A percentile compares a stretch with the other conserved stretches of the same genome.
These are phyloP conservation scores for Ustilago esculenta DNA, from an alignment of 1,284 basidiomycete genomes.

Conservation along the genomic window DNA sequence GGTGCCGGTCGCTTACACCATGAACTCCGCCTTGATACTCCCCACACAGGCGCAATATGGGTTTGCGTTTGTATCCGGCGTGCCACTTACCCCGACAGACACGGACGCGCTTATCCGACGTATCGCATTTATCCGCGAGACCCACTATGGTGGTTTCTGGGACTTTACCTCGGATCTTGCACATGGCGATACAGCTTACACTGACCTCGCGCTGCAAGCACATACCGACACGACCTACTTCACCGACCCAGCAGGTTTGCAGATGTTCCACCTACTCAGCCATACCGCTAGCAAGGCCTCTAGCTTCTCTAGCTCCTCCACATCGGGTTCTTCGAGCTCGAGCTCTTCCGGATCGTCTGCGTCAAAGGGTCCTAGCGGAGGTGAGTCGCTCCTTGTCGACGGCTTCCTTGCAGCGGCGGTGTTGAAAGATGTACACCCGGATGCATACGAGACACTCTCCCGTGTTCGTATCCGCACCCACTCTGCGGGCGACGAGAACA, in stretches of 20 bases:
- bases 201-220: slow-evolving; percentile 83
- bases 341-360: slow-evolving; percentile 8
- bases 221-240: slow-evolving; percentile 94
- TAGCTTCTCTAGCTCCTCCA: neutral
- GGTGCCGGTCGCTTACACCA: too few relatives aligned
- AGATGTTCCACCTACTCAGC: slow-evolving; percentile 91
- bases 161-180: slow-evolving; percentile 92
- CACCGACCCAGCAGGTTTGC: slow-evolving; percentile 78
- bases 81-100: slow-evolving; percentile 81
- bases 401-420: slow-evolving; percentile 89
- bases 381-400: slow-evolving; percentile 88
- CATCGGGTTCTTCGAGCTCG: slow-evolving; percentile 5
- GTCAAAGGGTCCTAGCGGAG: slow-evolving; percentile 76
- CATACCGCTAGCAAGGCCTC: slow-evolving; percentile 39
- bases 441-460: slow-evolving; percentile 78
- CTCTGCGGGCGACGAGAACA: slow-evolving; percentile 73
- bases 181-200: slow-evolving; percentile 84
- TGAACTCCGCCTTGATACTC: too few relatives aligned
- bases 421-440: slow-evolving; percentile 78
- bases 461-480: slow-evolving; percentile 80
- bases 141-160: slow-evolving; percentile 93
- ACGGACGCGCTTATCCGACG: slow-evolving; percentile 81
- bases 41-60: slow-evolving; percentile 80
- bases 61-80: slow-evolving; percentile 85
- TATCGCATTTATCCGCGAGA: slow-evolving; percentile 89